Evolutionary conservation across 371 early-diverging fungal genomes (phyloP), one percentile per base, ranked within the genome.

Genomic region (Paraphysoderma sedebokerense): DNA sequence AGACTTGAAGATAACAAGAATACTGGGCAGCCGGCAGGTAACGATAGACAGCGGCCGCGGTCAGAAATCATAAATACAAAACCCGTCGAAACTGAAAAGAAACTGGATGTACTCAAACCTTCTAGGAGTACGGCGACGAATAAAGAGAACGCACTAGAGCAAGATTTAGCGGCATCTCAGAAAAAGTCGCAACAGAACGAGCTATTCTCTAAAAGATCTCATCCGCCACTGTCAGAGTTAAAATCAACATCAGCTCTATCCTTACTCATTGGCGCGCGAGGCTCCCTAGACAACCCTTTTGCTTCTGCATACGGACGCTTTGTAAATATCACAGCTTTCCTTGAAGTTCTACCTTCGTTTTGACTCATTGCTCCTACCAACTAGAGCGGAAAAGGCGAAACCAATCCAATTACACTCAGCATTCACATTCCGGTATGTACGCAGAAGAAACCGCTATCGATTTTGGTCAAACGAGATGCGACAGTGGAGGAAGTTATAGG

Each of bases 401-500:
- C 57, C 2, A 63, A 65, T 26, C 66, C 77, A 8, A 66, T 82
- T 15, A 67, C 63, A 26, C 58, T 84, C n/a, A 68, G 68, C 49
- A 69, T 85, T 2, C 82, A 71, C 54, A 52, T 85, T 15, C 76
- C 81, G 37, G 37, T 52, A 44, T 15, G 58, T 65, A 9, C 70
- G 74, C 2, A 57, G 56, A 41, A 41, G 48, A 65, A 66, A 15
- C 82, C 86, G 3, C 59, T 87, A 30, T 53, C 54, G 2, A 58
- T 96, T n/a, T 61, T 70, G 0, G 83, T 92, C 17, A 77, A 81
- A 38, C 68, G 77, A 0, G 81, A 82, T 35, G 88, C 90, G 9
- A 77, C 81, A 13, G 87, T 91, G 1, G 91, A 91, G 54, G 87
- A 93, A 49, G 82, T 82, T 1, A 87, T 92, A 60, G 93, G 93